Evolutionary conservation across 2,329 filamentous ascomycete species (phyloP).

Genomic region (Lanzia echinophila): DNA sequence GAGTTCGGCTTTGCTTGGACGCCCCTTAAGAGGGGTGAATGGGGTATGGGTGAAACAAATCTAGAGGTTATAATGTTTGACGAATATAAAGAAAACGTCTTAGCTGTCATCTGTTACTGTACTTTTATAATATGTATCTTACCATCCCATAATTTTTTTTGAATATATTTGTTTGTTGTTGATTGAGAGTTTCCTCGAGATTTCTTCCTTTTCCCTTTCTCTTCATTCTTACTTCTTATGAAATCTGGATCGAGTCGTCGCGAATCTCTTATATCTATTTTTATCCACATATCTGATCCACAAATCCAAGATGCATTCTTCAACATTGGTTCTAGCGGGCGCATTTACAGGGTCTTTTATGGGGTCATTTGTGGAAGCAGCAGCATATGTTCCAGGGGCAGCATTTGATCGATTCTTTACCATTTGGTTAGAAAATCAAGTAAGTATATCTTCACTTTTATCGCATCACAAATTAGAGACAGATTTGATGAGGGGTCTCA

Average conservation of each 20-base stretch:
- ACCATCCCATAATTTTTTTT: neutral
- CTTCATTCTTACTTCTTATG: too few relatives aligned
- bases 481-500: too few relatives aligned
- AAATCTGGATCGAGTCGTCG: too few relatives aligned
- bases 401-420: constrained; percentile 54
- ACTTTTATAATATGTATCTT: neutral
- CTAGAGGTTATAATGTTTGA: neutral
- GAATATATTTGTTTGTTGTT: neutral
- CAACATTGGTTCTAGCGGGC: neutral
- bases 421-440: constrained; percentile 58
- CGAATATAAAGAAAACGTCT: neutral
- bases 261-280: too few relatives aligned
- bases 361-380: neutral
- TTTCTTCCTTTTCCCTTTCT: too few relatives aligned
- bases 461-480: neutral
- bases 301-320: neutral
- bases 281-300: neutral
- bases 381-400: constrained; percentile 36
- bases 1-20: too few relatives aligned
- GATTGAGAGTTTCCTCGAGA: too few relatives aligned
- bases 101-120: neutral
- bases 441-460: constrained; percentile 5
- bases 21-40: too few relatives aligned
- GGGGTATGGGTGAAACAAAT: too few relatives aligned
- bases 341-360: neutral